Percentiles rank a stretch among this genome's conserved stretches.
These are phyloP conservation scores for Beauveria medogensis DNA, from an alignment of 2,329 filamentous ascomycete species.

Conservation along the genomic window DNA sequence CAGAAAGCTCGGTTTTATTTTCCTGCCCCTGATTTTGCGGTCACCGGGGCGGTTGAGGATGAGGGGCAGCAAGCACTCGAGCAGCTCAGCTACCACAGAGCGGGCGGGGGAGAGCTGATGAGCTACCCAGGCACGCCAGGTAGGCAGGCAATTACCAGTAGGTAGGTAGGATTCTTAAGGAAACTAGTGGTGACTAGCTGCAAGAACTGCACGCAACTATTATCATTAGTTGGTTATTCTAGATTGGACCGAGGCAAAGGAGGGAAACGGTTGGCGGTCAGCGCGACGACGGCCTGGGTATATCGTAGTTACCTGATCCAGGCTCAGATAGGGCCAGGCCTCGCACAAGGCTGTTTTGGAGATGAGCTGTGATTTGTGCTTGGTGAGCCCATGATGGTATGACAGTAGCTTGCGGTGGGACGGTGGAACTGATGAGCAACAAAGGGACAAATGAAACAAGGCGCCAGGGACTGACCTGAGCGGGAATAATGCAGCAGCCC, in stretches of 20 bases:
- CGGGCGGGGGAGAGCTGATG: background rate
- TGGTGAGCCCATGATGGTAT: background rate
- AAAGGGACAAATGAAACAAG: background rate
- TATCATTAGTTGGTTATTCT: too few species aligned
- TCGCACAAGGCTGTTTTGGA: too few species aligned
- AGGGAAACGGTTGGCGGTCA: too few species aligned
- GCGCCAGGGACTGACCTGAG: background rate
- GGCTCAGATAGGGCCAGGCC: too few species aligned
- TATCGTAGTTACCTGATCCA: too few species aligned
- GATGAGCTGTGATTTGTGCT: background rate
- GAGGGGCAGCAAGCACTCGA: constrained; percentile 5
- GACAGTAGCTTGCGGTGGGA: background rate
- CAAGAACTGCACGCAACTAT: too few species aligned
- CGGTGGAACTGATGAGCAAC: background rate
- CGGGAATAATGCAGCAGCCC: background rate
- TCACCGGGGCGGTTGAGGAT: background rate
- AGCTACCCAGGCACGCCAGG: background rate
- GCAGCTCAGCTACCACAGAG: background rate
- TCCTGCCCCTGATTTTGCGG: background rate
- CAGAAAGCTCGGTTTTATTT: background rate
- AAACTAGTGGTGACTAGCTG: too few species aligned
- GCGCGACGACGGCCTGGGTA: too few species aligned
- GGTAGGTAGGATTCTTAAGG: too few species aligned
- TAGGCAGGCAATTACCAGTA: too few species aligned
- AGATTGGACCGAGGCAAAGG: too few species aligned